phyloP scores from a whole-genome alignment of 345 rosid genomes.

The Gossypioides kirkii region DNA sequence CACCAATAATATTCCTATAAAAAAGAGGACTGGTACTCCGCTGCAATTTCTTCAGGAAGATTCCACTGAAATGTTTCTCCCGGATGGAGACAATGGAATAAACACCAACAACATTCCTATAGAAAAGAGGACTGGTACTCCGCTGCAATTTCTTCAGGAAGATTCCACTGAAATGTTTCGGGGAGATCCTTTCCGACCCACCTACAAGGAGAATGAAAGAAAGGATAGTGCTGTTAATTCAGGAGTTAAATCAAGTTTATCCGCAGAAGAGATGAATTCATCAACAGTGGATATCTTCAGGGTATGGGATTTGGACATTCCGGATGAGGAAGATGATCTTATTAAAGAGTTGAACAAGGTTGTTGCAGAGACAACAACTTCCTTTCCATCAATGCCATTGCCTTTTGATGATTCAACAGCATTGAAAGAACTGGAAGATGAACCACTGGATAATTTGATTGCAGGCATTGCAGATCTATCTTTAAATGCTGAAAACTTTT shows the following conservation, averaged over 20 bases:
- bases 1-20: constrained; percentile 10
- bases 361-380: constrained; percentile 24
- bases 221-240: constrained; percentile 18
- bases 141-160: constrained; percentile 19
- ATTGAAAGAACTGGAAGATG: constrained; percentile 27
- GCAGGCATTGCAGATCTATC: constrained; percentile 54
- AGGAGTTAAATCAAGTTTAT: constrained; percentile 8
- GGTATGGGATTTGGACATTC: constrained; percentile 67
- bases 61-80: background rate
- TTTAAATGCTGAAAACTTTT: constrained; percentile 16
- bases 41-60: constrained; percentile 22
- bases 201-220: constrained; percentile 24
- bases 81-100: constrained; percentile 19
- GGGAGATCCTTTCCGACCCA: constrained; percentile 31
- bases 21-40: constrained; percentile 15
- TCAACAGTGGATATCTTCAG: constrained; percentile 44
- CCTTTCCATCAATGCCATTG: constrained; percentile 16
- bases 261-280: constrained; percentile 21
- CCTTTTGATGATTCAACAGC: constrained; percentile 24
- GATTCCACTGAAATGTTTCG: constrained; percentile 24
- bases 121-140: constrained; percentile 17
- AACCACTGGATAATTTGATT: constrained; percentile 37
- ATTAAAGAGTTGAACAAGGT: constrained; percentile 44
- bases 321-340: constrained; percentile 44
- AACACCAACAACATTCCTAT: constrained; percentile 8